phyloP scores from a whole-genome alignment of 2,329 filamentous ascomycete species.

The Xenoacremonium recifei region DNA sequence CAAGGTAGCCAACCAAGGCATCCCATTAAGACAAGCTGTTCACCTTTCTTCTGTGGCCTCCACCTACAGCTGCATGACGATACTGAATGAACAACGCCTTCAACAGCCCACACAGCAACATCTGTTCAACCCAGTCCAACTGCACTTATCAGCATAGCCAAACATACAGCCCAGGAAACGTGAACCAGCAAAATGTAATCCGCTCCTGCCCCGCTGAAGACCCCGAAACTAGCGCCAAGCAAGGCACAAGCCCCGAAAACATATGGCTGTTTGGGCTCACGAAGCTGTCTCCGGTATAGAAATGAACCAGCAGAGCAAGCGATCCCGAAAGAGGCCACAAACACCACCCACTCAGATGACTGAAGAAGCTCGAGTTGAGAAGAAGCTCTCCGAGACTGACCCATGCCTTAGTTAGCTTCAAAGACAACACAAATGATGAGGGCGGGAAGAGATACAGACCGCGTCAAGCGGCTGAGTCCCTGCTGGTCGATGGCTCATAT shows the following conservation, averaged over 20 bases:
- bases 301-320: conserved; percentile 24
- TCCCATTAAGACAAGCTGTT: no score
- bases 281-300: conserved; percentile 18
- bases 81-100: no score
- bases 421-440: conserved; percentile 4
- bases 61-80: no score
- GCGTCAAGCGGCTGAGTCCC: conserved; percentile 8
- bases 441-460: conserved; percentile 13
- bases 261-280: conserved; percentile 14
- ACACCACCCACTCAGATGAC: conserved; percentile 18
- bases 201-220: conserved; percentile 16
- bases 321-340: conserved; percentile 21
- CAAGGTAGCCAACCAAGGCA: no score
- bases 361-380: conserved; percentile 10
- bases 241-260: conserved; percentile 19
- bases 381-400: conserved; percentile 14
- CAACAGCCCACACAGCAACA: not conserved
- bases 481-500: conserved; percentile 16
- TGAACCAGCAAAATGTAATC: conserved; percentile 22
- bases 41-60: no score
- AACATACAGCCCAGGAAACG: conserved; percentile 23
- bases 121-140: conserved; percentile 5
- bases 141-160: conserved; percentile 22
- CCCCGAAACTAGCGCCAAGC: conserved; percentile 14
- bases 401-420: conserved; percentile 15